Base-by-base conservation (phyloP, 805 yeast genomes). In the Brettanomyces sp. region DNA sequence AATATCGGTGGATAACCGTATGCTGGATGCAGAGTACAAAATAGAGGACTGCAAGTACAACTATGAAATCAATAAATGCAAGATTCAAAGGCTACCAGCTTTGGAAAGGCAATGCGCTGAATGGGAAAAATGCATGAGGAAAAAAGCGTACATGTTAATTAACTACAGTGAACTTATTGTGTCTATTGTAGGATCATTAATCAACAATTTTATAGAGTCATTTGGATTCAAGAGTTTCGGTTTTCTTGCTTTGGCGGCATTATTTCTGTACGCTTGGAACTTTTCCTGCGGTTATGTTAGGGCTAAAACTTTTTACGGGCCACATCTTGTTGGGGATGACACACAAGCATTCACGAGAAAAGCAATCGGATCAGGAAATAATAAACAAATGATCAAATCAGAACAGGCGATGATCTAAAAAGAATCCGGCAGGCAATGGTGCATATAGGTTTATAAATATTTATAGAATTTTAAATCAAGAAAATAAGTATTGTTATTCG, bases 71-170 rank as follows among this genome's bases (percentile, higher is more conserved):
- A 85, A 84, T 59, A 59, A 69, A 36, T 85, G 95, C 59, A 67
- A 67, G 13, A 78, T 78, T 3, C 76, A 70, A 9, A 64, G 70
- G 3, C 65, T 77, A 8, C 84, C 89, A 1, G 84, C 81, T 3
- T 58, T 83, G 47, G 76, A 74, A 46, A 63, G 65, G 24, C 67
- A 70, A 36, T 85, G 93, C 60, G 63, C 68, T 13, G 65, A 70
- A 47, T 85, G 88, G 89, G 74, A 70, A 44, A 69, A 70, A 41
- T 83, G 91, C 57, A 81, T 82, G 85, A 69, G 69, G 42, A 75
- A 77, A 53, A 77, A 80, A 46, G 77, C 79, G 3, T 53, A 65
- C 54, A 58, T 70, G 55, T 51, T 60, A 45, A 67, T 71, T 1
- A 78, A 80, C 3, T 72, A 79, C 52, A 70, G 86, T 1, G 69